These are phyloP conservation scores for Chlorociboria aeruginascens DNA, from an alignment of 495 filamentous ascomycete species.

Conservation along the genomic window DNA sequence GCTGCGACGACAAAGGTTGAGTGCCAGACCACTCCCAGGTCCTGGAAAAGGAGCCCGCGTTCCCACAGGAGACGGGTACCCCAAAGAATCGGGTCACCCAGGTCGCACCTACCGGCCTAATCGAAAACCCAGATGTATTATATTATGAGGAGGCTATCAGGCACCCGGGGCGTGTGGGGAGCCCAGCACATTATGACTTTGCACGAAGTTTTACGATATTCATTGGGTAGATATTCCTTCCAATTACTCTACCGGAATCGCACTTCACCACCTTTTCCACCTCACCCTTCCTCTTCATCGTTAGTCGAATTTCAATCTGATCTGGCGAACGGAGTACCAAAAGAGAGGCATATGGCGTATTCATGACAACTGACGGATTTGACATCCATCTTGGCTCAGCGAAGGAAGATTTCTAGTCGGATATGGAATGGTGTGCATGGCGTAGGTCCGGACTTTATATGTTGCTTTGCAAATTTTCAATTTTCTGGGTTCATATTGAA, in stretches of 20 bases:
- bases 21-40: constrained; percentile 26
- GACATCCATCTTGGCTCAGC: background rate
- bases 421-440: constrained; percentile 5
- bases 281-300: constrained; percentile 14
- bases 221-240: constrained; percentile 1
- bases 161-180: background rate
- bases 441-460: constrained; percentile 6
- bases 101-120: background rate
- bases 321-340: constrained; percentile 22
- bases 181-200: background rate
- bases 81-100: no score
- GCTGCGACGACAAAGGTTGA: constrained; percentile 69
- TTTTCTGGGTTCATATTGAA: constrained; percentile 10
- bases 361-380: constrained; percentile 4
- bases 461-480: constrained; percentile 3
- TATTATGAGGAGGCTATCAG: constrained; percentile 22
- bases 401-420: constrained; percentile 2
- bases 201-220: constrained; percentile 6
- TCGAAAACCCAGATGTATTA: constrained; percentile 18
- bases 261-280: background rate
- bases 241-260: background rate
- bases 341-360: constrained; percentile 21
- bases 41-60: constrained; percentile 11
- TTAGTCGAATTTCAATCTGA: constrained; percentile 13
- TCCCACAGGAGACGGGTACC: constrained; percentile 5